A percentile compares a stretch with the other conserved stretches of the same genome.
phyloP scores from a whole-genome alignment of 2,329 filamentous ascomycete genomes.

The Aspergillus novofumigatus region DNA sequence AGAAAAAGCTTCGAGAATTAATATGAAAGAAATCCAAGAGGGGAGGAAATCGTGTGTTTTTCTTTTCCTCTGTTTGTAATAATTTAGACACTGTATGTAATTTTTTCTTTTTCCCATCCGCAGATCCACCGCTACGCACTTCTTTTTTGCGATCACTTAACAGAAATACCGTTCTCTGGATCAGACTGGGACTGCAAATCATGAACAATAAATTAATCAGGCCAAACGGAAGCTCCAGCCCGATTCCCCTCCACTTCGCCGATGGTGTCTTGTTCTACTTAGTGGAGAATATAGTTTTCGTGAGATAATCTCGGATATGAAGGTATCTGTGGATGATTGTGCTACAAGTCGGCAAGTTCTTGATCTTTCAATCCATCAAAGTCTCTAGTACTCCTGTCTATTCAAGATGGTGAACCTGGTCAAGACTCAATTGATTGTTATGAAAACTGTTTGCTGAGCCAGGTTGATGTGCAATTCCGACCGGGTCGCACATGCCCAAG shows the following conservation, averaged over 20 bases:
- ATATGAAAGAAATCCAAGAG: constrained; percentile 19
- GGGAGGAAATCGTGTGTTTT: constrained; percentile 26
- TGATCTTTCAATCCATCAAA: background rate
- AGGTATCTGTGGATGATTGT: background rate
- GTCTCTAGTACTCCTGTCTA: background rate
- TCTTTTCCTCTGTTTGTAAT: constrained; percentile 36
- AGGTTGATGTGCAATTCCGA: background rate
- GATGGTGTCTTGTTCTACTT: background rate
- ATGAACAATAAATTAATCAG: constrained; percentile 1
- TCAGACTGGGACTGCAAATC: constrained; percentile 1
- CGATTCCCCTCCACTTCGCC: background rate
- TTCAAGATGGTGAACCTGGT: background rate
- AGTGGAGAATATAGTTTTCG: background rate
- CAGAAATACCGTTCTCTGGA: constrained; percentile 1
- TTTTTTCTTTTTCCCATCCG: constrained; percentile 20
- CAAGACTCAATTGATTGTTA: background rate
- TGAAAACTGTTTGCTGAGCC: background rate
- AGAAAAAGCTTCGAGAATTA: constrained; percentile 10
- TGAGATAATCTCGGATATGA: background rate
- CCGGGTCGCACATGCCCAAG: background rate
- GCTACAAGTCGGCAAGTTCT: background rate
- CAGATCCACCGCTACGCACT: constrained; percentile 25
- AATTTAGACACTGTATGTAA: constrained; percentile 19
- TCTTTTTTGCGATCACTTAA: constrained; percentile 3
- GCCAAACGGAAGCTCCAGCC: background rate